Percentiles rank a stretch among this genome's conserved stretches.
phyloP scores from a whole-genome alignment of 2,329 filamentous ascomycete species.

The Aureobasidium sp. region DNA sequence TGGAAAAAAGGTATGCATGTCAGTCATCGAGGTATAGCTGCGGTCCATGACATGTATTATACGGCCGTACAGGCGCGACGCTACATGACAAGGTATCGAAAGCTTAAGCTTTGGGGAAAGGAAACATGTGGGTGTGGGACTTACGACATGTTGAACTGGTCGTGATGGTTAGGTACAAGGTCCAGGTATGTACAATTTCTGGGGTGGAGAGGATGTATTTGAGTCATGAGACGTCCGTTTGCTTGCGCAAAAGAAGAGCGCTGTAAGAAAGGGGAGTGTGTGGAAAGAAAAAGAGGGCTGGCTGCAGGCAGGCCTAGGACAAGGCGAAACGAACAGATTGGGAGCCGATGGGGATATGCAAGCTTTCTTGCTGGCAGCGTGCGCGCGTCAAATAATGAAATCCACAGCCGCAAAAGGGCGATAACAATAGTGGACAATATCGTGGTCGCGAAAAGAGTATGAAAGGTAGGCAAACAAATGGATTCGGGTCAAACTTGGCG shows the following conservation, averaged over 20 bases:
- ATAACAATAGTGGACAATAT: slow-evolving; percentile 4
- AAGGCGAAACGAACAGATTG: slow-evolving; percentile 9
- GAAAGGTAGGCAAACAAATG: neutral
- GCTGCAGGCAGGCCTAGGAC: slow-evolving; percentile 12
- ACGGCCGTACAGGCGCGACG: slow-evolving; percentile 12
- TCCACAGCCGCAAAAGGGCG: neutral
- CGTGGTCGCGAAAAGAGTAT: neutral
- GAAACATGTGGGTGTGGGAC: slow-evolving; percentile 5
- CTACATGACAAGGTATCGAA: slow-evolving; percentile 13
- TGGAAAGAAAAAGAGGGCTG: slow-evolving; percentile 8
- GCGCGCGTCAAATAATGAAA: neutral
- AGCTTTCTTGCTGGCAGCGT: neutral
- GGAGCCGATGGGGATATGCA: neutral
- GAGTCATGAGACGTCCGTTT: slow-evolving; percentile 16
- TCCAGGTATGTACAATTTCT: slow-evolving; percentile 15
- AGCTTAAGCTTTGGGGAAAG: neutral
- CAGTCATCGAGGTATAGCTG: neutral
- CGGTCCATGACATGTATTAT: neutral
- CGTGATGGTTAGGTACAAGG: slow-evolving; percentile 13
- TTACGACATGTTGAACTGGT: slow-evolving; percentile 19
- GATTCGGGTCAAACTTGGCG: slow-evolving; percentile 6
- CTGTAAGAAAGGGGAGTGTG: slow-evolving; percentile 1
- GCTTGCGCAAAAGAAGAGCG: slow-evolving; percentile 12
- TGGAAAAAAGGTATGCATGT: neutral
- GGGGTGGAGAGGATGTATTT: slow-evolving; percentile 15